A percentile compares a stretch with the other conserved stretches of the same genome.
These are phyloP conservation scores for Paraleonurus japonicus DNA, from an alignment of 257 asterid species.

Conservation along the genomic window DNA sequence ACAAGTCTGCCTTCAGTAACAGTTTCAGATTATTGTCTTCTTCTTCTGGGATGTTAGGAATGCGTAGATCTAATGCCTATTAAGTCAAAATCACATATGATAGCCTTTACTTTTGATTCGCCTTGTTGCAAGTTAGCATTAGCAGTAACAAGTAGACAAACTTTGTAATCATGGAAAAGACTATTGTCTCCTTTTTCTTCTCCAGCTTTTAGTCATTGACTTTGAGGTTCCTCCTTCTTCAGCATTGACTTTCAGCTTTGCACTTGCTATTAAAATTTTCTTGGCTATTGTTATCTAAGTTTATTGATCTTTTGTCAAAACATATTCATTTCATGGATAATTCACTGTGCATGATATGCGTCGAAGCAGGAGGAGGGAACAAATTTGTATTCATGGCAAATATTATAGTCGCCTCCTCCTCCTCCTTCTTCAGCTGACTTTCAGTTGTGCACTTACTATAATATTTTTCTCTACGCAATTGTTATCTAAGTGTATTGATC, in stretches of 20 bases:
- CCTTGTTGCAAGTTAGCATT: conserved; percentile 8
- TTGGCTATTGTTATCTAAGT: neutral
- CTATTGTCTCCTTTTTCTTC: neutral
- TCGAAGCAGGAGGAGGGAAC: conserved; percentile 36
- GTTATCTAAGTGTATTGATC: neutral
- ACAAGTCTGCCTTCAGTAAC: neutral
- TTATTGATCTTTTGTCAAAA: neutral
- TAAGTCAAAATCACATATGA: neutral
- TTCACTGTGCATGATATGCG: conserved; percentile 59
- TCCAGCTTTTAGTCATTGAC: too few relatives aligned
- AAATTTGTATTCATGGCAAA: neutral
- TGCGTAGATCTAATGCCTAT: conserved; percentile 13
- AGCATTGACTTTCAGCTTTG: neutral
- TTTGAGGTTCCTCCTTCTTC: neutral
- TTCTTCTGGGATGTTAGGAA: conserved; percentile 4
- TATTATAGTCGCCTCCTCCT: neutral
- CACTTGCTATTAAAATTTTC: neutral
- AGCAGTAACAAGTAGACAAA: neutral
- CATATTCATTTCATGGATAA: conserved; percentile 8
- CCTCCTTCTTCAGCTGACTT: neutral
- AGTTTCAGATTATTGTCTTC: neutral
- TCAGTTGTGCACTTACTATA: neutral
- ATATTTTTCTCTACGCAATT: neutral
- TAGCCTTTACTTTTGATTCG: conserved; percentile 12
- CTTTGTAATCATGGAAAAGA: neutral